Conservation (phyloP, 805 yeast genomes). For the Kuraishia piskuri region DNA sequence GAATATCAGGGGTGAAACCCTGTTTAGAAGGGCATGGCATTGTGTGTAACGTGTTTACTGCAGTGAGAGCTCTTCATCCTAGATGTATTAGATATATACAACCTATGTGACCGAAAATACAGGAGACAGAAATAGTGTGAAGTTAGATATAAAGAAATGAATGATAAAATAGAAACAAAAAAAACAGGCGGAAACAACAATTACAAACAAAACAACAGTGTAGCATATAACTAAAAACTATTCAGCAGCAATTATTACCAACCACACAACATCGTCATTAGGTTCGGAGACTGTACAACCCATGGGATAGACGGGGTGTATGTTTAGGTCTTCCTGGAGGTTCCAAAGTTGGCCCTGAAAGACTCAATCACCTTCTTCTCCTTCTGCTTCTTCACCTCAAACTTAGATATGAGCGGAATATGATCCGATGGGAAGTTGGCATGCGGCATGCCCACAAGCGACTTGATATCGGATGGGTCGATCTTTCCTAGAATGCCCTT, state of each 20-base stretch:
- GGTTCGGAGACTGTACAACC: no score
- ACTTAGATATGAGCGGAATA: constrained; percentile 74
- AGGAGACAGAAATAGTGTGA: background rate
- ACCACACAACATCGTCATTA: background rate
- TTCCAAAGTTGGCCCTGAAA: constrained; percentile 1
- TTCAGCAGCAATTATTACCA: background rate
- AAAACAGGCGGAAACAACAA: background rate
- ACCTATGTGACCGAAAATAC: background rate
- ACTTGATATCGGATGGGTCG: constrained; percentile 67
- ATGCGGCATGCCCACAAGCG: constrained; percentile 87
- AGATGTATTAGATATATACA: background rate
- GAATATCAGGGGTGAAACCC: no score
- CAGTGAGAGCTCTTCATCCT: background rate
- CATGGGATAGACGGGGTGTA: no score
- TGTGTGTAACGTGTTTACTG: no score
- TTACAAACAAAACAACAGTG: background rate
- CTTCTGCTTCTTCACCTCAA: constrained; percentile 52
- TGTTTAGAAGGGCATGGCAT: no score
- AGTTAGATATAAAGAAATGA: background rate
- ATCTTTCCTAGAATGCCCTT: constrained; percentile 81
- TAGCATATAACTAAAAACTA: background rate
- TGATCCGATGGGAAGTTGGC: constrained; percentile 94
- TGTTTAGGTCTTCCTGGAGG: constrained; percentile 3
- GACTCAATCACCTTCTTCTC: constrained; percentile 3
- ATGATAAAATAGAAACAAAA: background rate